Conservation (phyloP, 148 eudicot genomes). For the Amaranthus cruentus region DNA sequence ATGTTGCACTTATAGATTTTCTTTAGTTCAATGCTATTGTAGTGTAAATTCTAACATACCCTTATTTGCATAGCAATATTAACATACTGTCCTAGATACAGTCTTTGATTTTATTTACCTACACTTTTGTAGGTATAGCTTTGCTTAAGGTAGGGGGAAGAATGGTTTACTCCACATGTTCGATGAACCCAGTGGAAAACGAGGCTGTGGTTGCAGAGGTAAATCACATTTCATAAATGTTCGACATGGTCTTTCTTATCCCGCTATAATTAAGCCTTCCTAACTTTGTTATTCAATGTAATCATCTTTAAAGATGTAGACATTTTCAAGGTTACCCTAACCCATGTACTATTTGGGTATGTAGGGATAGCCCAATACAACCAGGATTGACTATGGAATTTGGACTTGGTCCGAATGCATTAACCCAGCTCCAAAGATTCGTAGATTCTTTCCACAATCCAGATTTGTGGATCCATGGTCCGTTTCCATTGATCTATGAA, state of each 20-base stretch:
- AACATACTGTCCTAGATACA: not conserved
- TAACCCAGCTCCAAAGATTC: too few relatives aligned
- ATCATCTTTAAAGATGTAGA: too few relatives aligned
- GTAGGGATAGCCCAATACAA: too few relatives aligned
- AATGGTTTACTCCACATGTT: constrained; percentile 96
- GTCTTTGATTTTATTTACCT: not conserved
- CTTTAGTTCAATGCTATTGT: not conserved
- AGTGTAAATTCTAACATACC: not conserved
- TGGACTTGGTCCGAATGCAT: too few relatives aligned
- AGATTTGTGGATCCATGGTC: too few relatives aligned
- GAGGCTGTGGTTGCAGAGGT: constrained; percentile 99
- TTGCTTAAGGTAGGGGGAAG: constrained; percentile 92
- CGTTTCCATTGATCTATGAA: too few relatives aligned
- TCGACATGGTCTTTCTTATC: not conserved
- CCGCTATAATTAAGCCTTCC: too few relatives aligned
- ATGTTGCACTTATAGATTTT: not conserved
- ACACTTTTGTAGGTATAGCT: constrained; percentile 50
- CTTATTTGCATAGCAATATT: not conserved
- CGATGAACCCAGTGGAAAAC: constrained; percentile 98
- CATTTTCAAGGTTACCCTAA: too few relatives aligned
- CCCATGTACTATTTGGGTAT: too few relatives aligned
- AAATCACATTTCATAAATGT: constrained; percentile 5
- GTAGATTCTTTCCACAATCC: too few relatives aligned
- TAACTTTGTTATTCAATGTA: too few relatives aligned
- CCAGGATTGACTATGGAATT: too few relatives aligned